Conservation (phyloP, 2,329 filamentous ascomycete species). For the Rugonectria rugulosa region DNA sequence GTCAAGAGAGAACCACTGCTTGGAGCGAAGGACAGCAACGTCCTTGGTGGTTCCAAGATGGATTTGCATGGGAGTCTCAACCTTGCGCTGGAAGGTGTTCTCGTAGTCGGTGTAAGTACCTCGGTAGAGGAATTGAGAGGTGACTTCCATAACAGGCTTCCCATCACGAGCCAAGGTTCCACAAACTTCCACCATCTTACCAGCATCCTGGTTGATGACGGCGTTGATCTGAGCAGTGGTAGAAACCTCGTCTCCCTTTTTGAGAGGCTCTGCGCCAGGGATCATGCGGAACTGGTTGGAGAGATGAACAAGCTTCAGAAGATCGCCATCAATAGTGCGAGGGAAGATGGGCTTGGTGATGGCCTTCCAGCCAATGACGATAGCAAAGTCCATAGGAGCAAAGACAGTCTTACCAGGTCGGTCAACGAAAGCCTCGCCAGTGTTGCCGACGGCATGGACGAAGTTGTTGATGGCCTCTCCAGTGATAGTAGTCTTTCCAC, state of each 20-base stretch:
- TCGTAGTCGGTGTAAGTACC: slow-evolving; percentile 92
- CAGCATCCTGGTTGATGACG: slow-evolving; percentile 96
- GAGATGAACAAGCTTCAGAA: slow-evolving; percentile 94
- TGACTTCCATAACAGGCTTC: slow-evolving; percentile 94
- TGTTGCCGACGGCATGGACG: slow-evolving; percentile 98
- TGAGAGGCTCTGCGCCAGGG: slow-evolving; percentile 90
- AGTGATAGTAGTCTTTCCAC: slow-evolving; percentile 86
- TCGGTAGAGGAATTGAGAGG: slow-evolving; percentile 96
- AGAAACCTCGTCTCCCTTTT: slow-evolving; percentile 92
- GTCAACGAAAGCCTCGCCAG: slow-evolving; percentile 95
- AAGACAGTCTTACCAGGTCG: slow-evolving; percentile 92
- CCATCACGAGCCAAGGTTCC: slow-evolving; percentile 90
- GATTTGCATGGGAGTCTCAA: slow-evolving; percentile 93
- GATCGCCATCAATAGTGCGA: slow-evolving; percentile 91
- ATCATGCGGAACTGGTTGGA: slow-evolving; percentile 99
- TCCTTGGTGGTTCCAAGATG: slow-evolving; percentile 89
- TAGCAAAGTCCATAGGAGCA: slow-evolving; percentile 98
- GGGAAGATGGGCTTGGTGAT: slow-evolving; percentile 99
- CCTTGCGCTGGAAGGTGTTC: slow-evolving; percentile 98
- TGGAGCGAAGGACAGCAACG: slow-evolving; percentile 90
- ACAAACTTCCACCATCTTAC: slow-evolving; percentile 99
- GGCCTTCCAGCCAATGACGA: slow-evolving; percentile 98
- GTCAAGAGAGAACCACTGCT: slow-evolving; percentile 96
- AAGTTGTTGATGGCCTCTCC: slow-evolving; percentile 97
- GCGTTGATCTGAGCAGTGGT: slow-evolving; percentile 97